Percentiles rank a stretch among this genome's conserved stretches.
Evolutionary conservation across 345 rosid genomes (phyloP).

Genomic region (Trapa incisa): DNA sequence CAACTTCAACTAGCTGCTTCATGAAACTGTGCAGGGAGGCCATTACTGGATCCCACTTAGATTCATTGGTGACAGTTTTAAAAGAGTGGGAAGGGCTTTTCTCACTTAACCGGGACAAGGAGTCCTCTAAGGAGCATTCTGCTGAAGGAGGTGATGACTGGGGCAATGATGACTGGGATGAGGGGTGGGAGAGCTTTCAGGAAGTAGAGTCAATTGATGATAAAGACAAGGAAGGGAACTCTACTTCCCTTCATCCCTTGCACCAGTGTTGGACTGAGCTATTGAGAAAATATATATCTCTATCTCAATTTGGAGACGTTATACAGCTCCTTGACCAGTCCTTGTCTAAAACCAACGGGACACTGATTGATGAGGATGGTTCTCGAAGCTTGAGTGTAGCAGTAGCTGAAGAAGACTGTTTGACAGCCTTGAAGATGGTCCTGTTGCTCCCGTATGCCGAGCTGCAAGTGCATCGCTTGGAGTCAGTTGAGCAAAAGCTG

Average conservation of each 20-base stretch:
- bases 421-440: constrained; percentile 42
- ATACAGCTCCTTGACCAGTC: constrained; percentile 52
- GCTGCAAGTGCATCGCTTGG: constrained; percentile 38
- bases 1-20: constrained; percentile 58
- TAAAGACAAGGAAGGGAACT: constrained; percentile 26
- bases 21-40: constrained; percentile 48
- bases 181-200: constrained; percentile 97
- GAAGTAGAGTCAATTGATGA: constrained; percentile 37
- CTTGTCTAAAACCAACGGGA: constrained; percentile 34
- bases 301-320: constrained; percentile 26
- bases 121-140: constrained; percentile 21
- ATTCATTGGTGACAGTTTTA: constrained; percentile 51
- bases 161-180: constrained; percentile 78
- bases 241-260: constrained; percentile 45
- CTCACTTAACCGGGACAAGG: constrained; percentile 26
- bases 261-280: constrained; percentile 69
- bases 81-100: constrained; percentile 91
- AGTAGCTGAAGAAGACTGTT: constrained; percentile 25
- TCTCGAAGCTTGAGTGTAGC: constrained; percentile 33
- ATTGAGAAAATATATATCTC: constrained; percentile 29
- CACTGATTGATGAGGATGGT: constrained; percentile 45
- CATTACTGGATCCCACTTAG: constrained; percentile 31
- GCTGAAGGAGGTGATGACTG: constrained; percentile 44
- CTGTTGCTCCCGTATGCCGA: constrained; percentile 66
- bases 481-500: constrained; percentile 45